A percentile compares a stretch with the other conserved stretches of the same genome.
Conservation (phyloP, 441 rosid genomes). For the Adansonia rubrostipa region DNA sequence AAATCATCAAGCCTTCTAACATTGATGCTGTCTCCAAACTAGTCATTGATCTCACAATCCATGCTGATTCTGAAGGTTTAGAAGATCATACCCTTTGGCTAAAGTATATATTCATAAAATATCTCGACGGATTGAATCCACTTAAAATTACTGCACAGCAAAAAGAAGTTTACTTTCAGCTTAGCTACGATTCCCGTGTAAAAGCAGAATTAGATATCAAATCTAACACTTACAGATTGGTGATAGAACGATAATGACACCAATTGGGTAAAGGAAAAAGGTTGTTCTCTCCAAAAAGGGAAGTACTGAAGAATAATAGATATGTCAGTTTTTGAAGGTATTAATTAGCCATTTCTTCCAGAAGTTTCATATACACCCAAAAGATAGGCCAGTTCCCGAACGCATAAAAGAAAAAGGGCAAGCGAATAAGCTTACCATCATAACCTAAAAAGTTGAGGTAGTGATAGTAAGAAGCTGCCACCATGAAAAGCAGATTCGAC, state of each 20-base stretch:
- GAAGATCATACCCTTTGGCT: constrained; percentile 67
- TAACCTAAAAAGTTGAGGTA: constrained; percentile 97
- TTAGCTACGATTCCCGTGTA: neutral
- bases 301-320: constrained; percentile 61
- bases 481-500: constrained; percentile 93
- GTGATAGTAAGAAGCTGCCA: constrained; percentile 88
- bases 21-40: constrained; percentile 34
- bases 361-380: neutral
- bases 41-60: constrained; percentile 27
- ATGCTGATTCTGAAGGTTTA: constrained; percentile 25
- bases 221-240: constrained; percentile 73
- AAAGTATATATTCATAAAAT: constrained; percentile 89
- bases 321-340: neutral
- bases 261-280: constrained; percentile 93
- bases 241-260: constrained; percentile 72
- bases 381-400: neutral
- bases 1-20: constrained; percentile 26
- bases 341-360: neutral
- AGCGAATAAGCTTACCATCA: constrained; percentile 63
- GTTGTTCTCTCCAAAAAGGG: constrained; percentile 98
- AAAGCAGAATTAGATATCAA: constrained; percentile 10
- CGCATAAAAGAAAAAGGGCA: neutral
- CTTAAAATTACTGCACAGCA: constrained; percentile 78
- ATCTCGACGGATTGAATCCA: constrained; percentile 98
- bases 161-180: constrained; percentile 22